A percentile compares a stretch with the other conserved stretches of the same genome.
phyloP scores from a whole-genome alignment of 768 basidiomycete genomes.

The Mrakia blollopis region DNA sequence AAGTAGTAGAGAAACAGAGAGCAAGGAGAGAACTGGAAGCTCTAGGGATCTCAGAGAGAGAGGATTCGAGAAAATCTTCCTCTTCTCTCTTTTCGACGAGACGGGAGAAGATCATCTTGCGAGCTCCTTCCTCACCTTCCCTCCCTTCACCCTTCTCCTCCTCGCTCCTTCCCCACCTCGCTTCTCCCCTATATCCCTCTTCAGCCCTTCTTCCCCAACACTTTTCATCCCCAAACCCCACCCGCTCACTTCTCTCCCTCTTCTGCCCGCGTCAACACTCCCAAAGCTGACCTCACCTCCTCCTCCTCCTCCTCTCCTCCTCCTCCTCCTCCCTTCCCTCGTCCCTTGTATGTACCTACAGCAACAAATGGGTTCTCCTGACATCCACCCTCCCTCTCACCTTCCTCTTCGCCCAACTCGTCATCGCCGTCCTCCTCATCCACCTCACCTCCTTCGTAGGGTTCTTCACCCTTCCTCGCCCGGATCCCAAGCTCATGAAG shows the following conservation, averaged over 20 bases:
- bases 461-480: constrained; percentile 32
- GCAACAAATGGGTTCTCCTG: constrained; percentile 53
- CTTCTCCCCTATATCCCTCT: neutral
- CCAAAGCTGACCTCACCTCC: neutral
- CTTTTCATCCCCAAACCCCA: no score
- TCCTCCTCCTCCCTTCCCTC: neutral
- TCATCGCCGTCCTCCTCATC: constrained; percentile 62
- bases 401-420: constrained; percentile 64
- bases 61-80: no score
- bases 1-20: no score
- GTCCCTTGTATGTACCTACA: no score
- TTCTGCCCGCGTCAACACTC: neutral
- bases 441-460: constrained; percentile 50
- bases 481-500: constrained; percentile 18
- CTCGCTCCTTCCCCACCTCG: neutral
- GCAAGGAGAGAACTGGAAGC: no score
- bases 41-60: no score
- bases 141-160: neutral
- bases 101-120: neutral
- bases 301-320: neutral
- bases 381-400: constrained; percentile 52
- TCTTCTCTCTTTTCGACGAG: no score
- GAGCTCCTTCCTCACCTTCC: neutral
- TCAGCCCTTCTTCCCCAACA: neutral
- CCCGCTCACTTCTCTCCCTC: neutral